A percentile compares a stretch with the other conserved stretches of the same genome.
phyloP scores from a whole-genome alignment of 306 rosid genomes.

The Dalbergia cochinchinensis region DNA sequence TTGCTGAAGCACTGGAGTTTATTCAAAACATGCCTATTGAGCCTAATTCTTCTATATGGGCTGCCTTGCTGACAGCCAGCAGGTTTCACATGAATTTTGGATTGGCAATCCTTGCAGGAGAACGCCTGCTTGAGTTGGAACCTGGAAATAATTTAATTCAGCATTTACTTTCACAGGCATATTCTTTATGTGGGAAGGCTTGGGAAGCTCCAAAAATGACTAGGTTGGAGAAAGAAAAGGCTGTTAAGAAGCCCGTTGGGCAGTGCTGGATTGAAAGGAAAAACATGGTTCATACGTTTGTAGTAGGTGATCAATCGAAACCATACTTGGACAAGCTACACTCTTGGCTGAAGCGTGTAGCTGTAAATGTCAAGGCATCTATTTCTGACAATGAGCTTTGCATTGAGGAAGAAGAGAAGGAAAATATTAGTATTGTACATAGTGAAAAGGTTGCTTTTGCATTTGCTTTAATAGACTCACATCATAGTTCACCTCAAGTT shows the following conservation, averaged over 20 bases:
- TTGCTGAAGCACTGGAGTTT: conserved; percentile 75
- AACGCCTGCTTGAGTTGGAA: conserved; percentile 69
- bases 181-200: conserved; percentile 66
- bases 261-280: conserved; percentile 82
- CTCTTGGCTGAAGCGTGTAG: conserved; percentile 66
- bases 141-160: conserved; percentile 64
- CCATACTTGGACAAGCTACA: conserved; percentile 53
- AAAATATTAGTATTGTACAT: conserved; percentile 62
- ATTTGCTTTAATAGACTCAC: conserved; percentile 69
- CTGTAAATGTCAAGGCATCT: conserved; percentile 56
- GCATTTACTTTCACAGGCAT: conserved; percentile 65
- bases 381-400: conserved; percentile 54
- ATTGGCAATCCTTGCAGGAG: conserved; percentile 70
- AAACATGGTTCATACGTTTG: conserved; percentile 67
- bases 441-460: conserved; percentile 87
- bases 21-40: conserved; percentile 78
- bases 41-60: conserved; percentile 79
- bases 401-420: conserved; percentile 86
- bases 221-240: conserved; percentile 66
- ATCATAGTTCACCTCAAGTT: conserved; percentile 47
- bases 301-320: conserved; percentile 62
- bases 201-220: conserved; percentile 58
- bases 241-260: conserved; percentile 58
- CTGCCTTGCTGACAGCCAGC: conserved; percentile 76
- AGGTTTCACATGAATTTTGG: conserved; percentile 73